These are phyloP conservation scores for Cryptococcus sp. DNA, from an alignment of 1,284 basidiomycete genomes.

Conservation along the genomic window DNA sequence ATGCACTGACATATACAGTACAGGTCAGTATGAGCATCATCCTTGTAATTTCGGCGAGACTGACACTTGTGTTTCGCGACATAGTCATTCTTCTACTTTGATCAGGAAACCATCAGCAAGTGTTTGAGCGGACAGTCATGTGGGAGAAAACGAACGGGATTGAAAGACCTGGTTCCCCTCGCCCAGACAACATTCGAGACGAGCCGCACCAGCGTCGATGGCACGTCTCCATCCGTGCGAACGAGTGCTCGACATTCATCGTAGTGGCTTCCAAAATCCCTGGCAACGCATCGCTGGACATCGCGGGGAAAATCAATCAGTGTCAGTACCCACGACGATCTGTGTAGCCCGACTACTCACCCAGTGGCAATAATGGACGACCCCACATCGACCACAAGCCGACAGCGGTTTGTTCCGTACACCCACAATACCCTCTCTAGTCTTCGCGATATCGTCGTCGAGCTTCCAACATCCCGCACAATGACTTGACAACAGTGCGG, in stretches of 20 bases:
- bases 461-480: background rate
- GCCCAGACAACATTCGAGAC: background rate
- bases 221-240: background rate
- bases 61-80: too few relatives aligned
- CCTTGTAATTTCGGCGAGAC: too few relatives aligned
- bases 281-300: background rate
- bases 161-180: background rate
- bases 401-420: background rate
- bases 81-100: background rate
- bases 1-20: too few relatives aligned
- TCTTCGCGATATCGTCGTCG: background rate
- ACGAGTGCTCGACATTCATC: slow-evolving; percentile 7
- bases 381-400: slow-evolving; percentile 4
- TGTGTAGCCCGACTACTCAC: background rate
- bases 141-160: too few relatives aligned
- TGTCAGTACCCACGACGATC: background rate
- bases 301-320: background rate
- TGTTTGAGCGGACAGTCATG: background rate
- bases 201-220: slow-evolving; percentile 3
- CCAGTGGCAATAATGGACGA: slow-evolving; percentile 5
- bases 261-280: background rate
- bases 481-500: background rate
- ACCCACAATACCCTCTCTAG: background rate
- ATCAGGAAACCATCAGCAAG: background rate
- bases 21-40: too few relatives aligned